Base-by-base conservation (phyloP, 805 yeast genomes). In the Yamadazyma phyllophila region DNA sequence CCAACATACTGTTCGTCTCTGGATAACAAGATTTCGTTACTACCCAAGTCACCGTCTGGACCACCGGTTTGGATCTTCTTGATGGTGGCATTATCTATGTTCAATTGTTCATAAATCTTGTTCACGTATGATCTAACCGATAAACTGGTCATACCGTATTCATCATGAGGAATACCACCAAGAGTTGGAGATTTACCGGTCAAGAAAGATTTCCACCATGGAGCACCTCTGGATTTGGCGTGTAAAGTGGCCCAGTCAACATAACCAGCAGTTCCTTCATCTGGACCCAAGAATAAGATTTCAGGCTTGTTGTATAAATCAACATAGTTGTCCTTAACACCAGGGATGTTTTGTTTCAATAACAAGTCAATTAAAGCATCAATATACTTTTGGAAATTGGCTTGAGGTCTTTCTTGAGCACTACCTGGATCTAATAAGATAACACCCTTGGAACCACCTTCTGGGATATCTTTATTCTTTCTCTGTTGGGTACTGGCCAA, bases 91-190 rank as follows among this genome's bases (percentile, higher is more conserved):
- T 77, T 69, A 53, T 83, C 80, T 49, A 92, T 73, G 14, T 78
- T 71, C 48, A 85, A 76, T 63, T 89, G 87, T 54, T 88, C 85
- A 66, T 92, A 92, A 49, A 91, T 82, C 59, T 88, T 87, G 62
- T 87, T 83, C 47, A 92, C 95, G 63, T 82, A 92, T 40, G 96
- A 88, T 58, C 98, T 81, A 39, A 94, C 97, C 42, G 96, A 88
- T 53, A 92, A 73, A 7, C 97, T 84, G 6, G 99, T 92, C 99
- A 92, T 92, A 64, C 99, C 99, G 65, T 90, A 92, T 60, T 81
- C 92, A 65, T 92, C 99, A 67, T 92, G 99, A 42, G 99, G 99
- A 62, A 92, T 94, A 65, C 99, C 99, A 60, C 99, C 99, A 47
- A 92, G 69, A 36, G 77, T 69, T 46, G 96, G 96, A 36, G 90